A percentile compares a stretch with the other conserved stretches of the same genome.
Evolutionary conservation across 2,329 filamentous ascomycete genomes (phyloP).

Genomic region (Aspergillus thermomutatus): DNA sequence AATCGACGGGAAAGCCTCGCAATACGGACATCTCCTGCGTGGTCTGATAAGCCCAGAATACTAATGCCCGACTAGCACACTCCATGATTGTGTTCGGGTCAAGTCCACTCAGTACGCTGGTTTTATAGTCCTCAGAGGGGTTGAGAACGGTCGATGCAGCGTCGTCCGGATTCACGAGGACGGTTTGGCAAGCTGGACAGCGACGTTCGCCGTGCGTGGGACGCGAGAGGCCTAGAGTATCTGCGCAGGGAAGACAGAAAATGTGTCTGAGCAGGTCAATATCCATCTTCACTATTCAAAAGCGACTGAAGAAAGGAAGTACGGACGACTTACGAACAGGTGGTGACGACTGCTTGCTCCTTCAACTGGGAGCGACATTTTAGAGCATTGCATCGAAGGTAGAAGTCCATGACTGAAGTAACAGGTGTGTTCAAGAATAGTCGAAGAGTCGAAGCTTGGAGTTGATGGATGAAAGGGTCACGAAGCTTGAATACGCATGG

Average conservation of each 20-base stretch:
- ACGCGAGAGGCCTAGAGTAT: slow-evolving; percentile 59
- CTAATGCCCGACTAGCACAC: slow-evolving; percentile 72
- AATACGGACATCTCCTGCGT: slow-evolving; percentile 71
- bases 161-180: slow-evolving; percentile 69
- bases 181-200: slow-evolving; percentile 74
- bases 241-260: slow-evolving; percentile 75
- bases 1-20: not conserved
- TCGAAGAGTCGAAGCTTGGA: not conserved
- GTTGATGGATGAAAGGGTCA: slow-evolving; percentile 2
- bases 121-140: slow-evolving; percentile 86
- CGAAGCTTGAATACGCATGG: not conserved
- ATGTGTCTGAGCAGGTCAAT: slow-evolving; percentile 62
- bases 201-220: slow-evolving; percentile 51
- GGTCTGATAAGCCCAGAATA: slow-evolving; percentile 84
- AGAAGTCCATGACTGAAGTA: slow-evolving; percentile 62
- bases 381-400: slow-evolving; percentile 74
- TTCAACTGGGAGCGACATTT: slow-evolving; percentile 69
- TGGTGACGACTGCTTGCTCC: slow-evolving; percentile 77
- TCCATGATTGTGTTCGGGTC: slow-evolving; percentile 81
- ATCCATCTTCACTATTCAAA: not conserved
- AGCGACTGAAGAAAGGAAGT: slow-evolving; percentile 1
- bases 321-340: slow-evolving; percentile 65
- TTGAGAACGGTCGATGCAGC: slow-evolving; percentile 68
- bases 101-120: slow-evolving; percentile 76
- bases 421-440: not conserved